These are phyloP conservation scores for Metrosideros polymorpha DNA, from an alignment of 441 rosid genomes.

Conservation along the genomic window DNA sequence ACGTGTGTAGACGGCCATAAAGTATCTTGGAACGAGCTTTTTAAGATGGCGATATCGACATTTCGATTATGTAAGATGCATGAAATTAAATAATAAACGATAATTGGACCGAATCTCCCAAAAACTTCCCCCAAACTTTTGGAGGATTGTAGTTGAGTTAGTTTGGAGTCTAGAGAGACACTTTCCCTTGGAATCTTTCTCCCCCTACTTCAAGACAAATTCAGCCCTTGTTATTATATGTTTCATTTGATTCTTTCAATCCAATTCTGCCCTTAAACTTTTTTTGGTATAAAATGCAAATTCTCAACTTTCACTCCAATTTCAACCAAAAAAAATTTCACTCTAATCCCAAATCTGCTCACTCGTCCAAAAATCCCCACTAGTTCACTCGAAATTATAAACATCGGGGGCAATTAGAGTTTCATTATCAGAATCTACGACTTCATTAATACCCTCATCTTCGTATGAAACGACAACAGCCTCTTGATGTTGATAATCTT, in stretches of 20 bases:
- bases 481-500: not conserved
- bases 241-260: not conserved
- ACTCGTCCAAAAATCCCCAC: not conserved
- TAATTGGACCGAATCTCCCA: too few species aligned
- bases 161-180: not conserved
- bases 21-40: not conserved
- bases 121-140: not conserved
- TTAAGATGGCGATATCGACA: not conserved
- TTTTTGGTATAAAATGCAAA: not conserved
- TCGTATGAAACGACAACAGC: fast-evolving
- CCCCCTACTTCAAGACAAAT: not conserved
- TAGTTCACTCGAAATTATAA: not conserved
- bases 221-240: not conserved
- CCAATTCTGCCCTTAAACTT: not conserved
- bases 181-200: not conserved
- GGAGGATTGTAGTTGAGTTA: not conserved
- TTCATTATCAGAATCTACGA: fast-evolving
- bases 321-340: too few species aligned
- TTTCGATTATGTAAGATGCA: not conserved
- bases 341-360: not conserved
- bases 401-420: not conserved
- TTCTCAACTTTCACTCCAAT: not conserved
- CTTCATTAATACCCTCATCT: not conserved
- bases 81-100: too few species aligned
- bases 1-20: not conserved